These are phyloP conservation scores for Ramaria sp. DNA, from an alignment of 768 basidiomycete genomes.

Conservation along the genomic window DNA sequence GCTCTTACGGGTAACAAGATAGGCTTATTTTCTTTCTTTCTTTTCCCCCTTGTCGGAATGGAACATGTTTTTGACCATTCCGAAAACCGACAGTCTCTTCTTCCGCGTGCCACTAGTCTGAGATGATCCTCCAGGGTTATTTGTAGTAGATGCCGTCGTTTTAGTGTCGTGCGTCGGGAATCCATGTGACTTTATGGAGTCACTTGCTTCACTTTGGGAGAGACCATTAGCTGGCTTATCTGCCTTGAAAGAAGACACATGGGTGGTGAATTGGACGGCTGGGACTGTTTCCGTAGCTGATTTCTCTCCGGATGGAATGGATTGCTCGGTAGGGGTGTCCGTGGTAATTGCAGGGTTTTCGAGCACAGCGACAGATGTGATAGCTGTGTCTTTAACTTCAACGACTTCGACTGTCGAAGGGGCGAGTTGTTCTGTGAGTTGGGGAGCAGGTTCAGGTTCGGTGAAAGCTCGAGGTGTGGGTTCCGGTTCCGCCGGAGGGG, in stretches of 20 bases:
- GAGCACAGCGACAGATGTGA: slow-evolving; percentile 6
- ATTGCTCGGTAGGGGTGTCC: too few species aligned
- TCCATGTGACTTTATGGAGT: slow-evolving; percentile 15
- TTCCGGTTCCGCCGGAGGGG: too few species aligned
- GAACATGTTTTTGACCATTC: slow-evolving; percentile 42
- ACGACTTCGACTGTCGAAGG: neutral
- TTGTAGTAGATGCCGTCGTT: slow-evolving; percentile 13
- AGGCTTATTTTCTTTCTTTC: slow-evolving; percentile 23
- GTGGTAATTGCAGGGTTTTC: neutral
- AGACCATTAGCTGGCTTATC: neutral
- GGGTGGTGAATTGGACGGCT: too few species aligned
- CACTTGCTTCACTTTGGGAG: slow-evolving; percentile 1
- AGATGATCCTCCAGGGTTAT: neutral
- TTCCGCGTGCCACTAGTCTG: slow-evolving; percentile 25
- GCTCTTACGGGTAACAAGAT: neutral
- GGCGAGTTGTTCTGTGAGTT: too few species aligned
- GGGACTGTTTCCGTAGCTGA: neutral
- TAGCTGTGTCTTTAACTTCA: neutral
- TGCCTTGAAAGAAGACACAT: neutral
- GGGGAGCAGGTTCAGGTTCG: too few species aligned
- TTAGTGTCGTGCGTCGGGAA: slow-evolving; percentile 18
- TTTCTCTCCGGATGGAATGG: neutral
- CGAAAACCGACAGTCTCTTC: slow-evolving; percentile 43
- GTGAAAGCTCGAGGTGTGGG: too few species aligned
- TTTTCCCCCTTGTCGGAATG: slow-evolving; percentile 33